Evolutionary conservation across 2,329 filamentous ascomycete genomes (phyloP).

Genomic region (Alternaria tenuissima): DNA sequence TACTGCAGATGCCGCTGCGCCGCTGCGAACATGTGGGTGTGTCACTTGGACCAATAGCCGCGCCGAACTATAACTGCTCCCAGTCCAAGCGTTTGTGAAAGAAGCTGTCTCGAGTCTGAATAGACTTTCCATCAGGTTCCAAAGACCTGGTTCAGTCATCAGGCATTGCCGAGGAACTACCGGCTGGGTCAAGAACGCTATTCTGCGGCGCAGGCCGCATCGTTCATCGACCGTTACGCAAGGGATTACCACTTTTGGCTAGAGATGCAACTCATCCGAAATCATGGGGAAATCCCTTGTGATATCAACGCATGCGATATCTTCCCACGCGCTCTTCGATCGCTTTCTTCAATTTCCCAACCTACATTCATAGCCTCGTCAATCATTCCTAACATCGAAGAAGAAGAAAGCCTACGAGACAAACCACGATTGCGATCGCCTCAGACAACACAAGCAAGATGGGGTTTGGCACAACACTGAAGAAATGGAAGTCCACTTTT

Average conservation of each 20-base stretch:
- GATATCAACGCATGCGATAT: background rate
- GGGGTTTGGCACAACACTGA: background rate
- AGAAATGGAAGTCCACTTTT: slow-evolving; percentile 2
- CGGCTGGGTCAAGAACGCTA: background rate
- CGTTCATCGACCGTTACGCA: background rate
- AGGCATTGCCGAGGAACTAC: background rate
- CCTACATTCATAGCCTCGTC: background rate
- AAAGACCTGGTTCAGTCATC: background rate
- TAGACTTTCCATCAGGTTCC: background rate
- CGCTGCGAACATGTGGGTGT: slow-evolving; percentile 6
- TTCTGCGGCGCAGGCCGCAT: background rate
- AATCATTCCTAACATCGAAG: background rate
- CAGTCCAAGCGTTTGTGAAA: background rate
- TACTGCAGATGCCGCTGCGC: background rate
- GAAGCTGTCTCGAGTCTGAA: background rate
- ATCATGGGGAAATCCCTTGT: background rate
- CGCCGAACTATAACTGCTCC: background rate
- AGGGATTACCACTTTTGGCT: background rate
- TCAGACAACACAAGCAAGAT: background rate
- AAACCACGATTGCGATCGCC: background rate
- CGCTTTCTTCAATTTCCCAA: background rate
- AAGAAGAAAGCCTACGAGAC: background rate
- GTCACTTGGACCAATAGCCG: background rate
- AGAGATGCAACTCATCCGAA: background rate
- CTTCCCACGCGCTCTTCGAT: background rate